These are phyloP conservation scores for Zygoascus ofunaensis DNA, from an alignment of 805 yeast species.

Conservation along the genomic window DNA sequence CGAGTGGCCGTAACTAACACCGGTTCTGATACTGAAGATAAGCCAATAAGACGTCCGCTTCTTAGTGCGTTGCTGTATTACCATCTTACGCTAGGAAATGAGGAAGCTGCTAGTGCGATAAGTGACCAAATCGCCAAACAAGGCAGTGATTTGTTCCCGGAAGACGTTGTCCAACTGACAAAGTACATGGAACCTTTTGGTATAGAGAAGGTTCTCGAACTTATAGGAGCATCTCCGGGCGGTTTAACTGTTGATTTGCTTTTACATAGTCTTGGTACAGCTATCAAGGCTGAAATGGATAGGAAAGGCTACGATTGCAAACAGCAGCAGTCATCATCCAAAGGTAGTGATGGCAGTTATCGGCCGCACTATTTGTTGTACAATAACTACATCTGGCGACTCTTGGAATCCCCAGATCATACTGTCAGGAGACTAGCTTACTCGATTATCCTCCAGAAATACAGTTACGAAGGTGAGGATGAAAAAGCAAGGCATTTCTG, in stretches of 20 bases:
- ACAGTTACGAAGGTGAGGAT: conserved; percentile 2
- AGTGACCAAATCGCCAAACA: conserved; percentile 13
- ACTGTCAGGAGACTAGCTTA: conserved; percentile 2
- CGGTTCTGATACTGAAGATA: conserved; percentile 6
- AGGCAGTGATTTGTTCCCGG: not conserved
- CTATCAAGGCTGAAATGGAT: not conserved
- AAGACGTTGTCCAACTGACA: not conserved
- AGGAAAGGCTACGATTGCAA: not conserved
- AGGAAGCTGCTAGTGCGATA: conserved; percentile 16
- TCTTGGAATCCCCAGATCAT: conserved; percentile 2
- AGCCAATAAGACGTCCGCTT: conserved; percentile 13
- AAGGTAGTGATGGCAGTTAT: not conserved
- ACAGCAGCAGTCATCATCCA: not conserved
- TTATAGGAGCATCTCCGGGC: not conserved
- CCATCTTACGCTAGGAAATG: conserved; percentile 16
- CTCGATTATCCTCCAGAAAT: conserved; percentile 7
- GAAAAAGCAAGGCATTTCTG: conserved; percentile 11
- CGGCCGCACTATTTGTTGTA: not conserved
- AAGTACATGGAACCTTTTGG: not conserved
- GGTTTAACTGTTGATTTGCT: not conserved
- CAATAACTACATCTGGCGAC: not conserved
- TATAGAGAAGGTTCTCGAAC: conserved; percentile 1
- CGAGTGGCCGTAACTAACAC: not conserved
- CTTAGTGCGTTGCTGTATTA: conserved; percentile 14
- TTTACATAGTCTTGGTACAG: not conserved